Base-by-base conservation (phyloP, 2,329 filamentous ascomycete genomes). In the Neonectria punicea region DNA sequence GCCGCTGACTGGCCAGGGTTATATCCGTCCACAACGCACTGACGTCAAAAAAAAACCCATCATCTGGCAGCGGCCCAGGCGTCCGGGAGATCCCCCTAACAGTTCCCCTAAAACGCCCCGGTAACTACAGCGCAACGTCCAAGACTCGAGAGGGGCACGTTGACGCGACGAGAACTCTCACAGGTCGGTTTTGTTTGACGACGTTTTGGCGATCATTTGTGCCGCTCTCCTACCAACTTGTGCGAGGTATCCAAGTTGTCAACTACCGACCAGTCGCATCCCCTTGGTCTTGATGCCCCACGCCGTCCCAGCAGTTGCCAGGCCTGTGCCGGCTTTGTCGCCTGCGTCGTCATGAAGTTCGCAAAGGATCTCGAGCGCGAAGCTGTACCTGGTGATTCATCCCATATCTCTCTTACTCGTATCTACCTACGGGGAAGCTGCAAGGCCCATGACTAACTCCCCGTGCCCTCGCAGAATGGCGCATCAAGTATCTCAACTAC, bases 401-500 rank as follows among this genome's bases (percentile, higher is more conserved):
- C 51, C 18, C 58, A 53, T 58, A 46, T 60, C 55, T 25, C 1
- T 25, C 25, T 25, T 1, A 1, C 25, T 43, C 14, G 14, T n/a
- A 14, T 34, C 53, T 49, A 49, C 30, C 53, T 46, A 46, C 32
- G 36, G 18, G 18, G 16, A 30, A 28, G 22, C 9, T 58, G 18
- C 18, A 55, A 39, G 13, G 11, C 44, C 32, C n/a, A 18, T 28
- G 16, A 32, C 65, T 69, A 22, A 69, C 64, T 43, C 14, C 16
- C 25, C 53, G 28, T 61, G 11, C 46, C 50, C 16, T 14, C 30
- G 53, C 71, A 90, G 89, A 98, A 87, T 98, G 95, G 95, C 89
- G 92, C 75, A 87, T 90, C 78, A 97, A 97, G 80, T 98, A 98
- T 79, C 87, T 98, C 73, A 89, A 98, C 80, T 98, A 98, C 85